Conservation (phyloP, 106 monocot genomes). For the Dioscorea alata region DNA sequence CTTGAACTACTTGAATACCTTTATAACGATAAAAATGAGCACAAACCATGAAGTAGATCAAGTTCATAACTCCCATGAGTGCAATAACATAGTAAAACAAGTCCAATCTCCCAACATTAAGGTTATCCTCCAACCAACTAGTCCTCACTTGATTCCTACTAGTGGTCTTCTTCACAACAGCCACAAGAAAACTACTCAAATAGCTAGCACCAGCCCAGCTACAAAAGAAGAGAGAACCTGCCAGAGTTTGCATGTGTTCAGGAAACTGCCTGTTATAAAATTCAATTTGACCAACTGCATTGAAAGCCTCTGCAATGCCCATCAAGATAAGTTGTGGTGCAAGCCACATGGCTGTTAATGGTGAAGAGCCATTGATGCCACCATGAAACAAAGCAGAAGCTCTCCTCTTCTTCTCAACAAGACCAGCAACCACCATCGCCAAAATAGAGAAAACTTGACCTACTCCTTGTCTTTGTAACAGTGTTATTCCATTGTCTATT, state of each 20-base stretch:
- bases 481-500: constrained; percentile 16
- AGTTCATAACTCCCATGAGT: constrained; percentile 27
- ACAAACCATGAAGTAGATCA: constrained; percentile 46
- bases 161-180: constrained; percentile 7
- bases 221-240: constrained; percentile 25
- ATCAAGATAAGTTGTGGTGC: constrained; percentile 12
- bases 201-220: constrained; percentile 17
- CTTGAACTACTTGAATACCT: constrained; percentile 1
- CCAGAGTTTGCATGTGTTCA: constrained; percentile 20
- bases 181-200: constrained; percentile 9
- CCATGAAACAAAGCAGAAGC: constrained; percentile 1
- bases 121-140: constrained; percentile 42
- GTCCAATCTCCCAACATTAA: constrained; percentile 42
- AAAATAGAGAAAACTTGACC: constrained; percentile 4
- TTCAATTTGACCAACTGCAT: constrained; percentile 22
- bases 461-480: constrained; percentile 27
- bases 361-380: neutral
- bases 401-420: constrained; percentile 7
- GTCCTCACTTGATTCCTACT: constrained; percentile 8
- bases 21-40: constrained; percentile 69
- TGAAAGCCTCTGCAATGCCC: constrained; percentile 21
- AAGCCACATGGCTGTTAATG: constrained; percentile 15
- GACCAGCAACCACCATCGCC: constrained; percentile 9
- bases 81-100: constrained; percentile 59
- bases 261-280: constrained; percentile 29